Conservation (phyloP, 805 yeast species). For the Candida namnaoensis region DNA sequence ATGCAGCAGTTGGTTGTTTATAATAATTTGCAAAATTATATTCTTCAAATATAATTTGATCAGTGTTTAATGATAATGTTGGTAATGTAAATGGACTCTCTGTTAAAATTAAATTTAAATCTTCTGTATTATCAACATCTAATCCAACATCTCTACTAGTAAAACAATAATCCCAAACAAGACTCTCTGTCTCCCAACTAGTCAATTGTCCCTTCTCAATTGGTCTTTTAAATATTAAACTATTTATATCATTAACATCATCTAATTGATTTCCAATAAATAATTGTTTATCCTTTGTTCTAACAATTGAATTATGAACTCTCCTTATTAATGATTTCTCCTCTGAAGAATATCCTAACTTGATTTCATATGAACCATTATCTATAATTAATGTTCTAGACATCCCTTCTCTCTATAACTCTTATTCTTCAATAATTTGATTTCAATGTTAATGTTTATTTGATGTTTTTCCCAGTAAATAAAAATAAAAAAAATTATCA, state of each 20-base stretch:
- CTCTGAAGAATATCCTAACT: constrained; percentile 38
- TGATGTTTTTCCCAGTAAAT: too few relatives aligned
- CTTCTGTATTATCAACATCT: constrained; percentile 33
- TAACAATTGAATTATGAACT: constrained; percentile 62
- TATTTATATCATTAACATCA: constrained; percentile 63
- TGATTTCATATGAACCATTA: constrained; percentile 83
- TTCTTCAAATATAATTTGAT: constrained; percentile 91
- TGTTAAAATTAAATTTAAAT: constrained; percentile 57
- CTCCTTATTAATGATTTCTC: constrained; percentile 32
- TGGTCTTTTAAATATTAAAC: constrained; percentile 70
- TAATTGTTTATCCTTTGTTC: constrained; percentile 66
- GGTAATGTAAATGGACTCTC: constrained; percentile 83
- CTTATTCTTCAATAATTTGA: neutral
- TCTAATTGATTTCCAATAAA: constrained; percentile 66
- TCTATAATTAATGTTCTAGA: constrained; percentile 55
- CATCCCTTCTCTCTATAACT: neutral
- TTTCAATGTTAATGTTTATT: too few relatives aligned
- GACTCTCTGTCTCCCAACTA: constrained; percentile 86
- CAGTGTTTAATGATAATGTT: constrained; percentile 72
- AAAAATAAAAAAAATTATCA: too few relatives aligned
- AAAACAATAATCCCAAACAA: constrained; percentile 75
- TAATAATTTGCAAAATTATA: constrained; percentile 70
- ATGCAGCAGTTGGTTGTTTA: constrained; percentile 52
- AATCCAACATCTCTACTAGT: constrained; percentile 26
- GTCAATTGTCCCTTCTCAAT: constrained; percentile 81